Evolutionary conservation across 179 eudicot species (phyloP).

Genomic region (Drosera spatulata): DNA sequence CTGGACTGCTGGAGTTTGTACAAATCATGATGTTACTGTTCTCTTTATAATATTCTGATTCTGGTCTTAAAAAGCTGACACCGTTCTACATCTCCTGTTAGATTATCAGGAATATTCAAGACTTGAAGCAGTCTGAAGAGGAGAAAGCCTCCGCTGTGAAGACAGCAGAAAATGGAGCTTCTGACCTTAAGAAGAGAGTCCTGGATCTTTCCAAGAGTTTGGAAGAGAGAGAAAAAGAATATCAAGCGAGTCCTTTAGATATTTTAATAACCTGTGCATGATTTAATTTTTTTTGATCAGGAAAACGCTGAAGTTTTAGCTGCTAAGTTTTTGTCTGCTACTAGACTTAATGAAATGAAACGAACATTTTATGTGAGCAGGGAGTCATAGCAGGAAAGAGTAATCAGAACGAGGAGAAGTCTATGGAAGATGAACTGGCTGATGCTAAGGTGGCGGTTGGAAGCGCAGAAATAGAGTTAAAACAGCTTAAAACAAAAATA

Average conservation of each 20-base stretch:
- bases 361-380: constrained; percentile 29
- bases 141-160: constrained; percentile 68
- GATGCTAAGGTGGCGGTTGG: constrained; percentile 96
- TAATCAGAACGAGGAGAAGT: constrained; percentile 86
- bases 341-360: not conserved
- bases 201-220: constrained; percentile 62
- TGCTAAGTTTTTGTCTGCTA: constrained; percentile 1
- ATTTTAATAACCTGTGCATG: not conserved
- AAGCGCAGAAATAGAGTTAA: constrained; percentile 69
- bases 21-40: not conserved
- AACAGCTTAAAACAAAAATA: constrained; percentile 78
- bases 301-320: no score
- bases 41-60: not conserved
- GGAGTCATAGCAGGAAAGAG: constrained; percentile 93
- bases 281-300: not conserved
- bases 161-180: constrained; percentile 88
- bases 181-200: constrained; percentile 55
- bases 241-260: constrained; percentile 45
- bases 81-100: no score
- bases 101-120: constrained; percentile 64
- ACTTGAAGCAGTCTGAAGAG: constrained; percentile 60
- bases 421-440: constrained; percentile 91
- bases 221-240: constrained; percentile 69
- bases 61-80: no score
- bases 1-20: not conserved